Percentiles rank a stretch among this genome's conserved stretches.
These are phyloP conservation scores for Dentipellis sp. DNA, from an alignment of 768 basidiomycete genomes.

Conservation along the genomic window DNA sequence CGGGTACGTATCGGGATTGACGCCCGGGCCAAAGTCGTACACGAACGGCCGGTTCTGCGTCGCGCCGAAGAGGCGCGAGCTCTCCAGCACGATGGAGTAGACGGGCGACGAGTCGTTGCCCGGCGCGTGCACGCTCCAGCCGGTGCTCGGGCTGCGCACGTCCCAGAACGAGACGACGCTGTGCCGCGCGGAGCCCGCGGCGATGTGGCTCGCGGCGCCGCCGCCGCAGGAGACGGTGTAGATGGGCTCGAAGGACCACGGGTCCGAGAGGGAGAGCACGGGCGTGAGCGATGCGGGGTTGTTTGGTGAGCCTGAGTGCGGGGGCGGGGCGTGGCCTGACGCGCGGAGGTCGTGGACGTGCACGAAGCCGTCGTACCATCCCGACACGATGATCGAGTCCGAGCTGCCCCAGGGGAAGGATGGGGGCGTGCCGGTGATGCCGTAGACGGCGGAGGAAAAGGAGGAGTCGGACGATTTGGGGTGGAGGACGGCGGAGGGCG, in stretches of 20 bases:
- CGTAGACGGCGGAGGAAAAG: constrained; percentile 57
- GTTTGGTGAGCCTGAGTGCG: neutral
- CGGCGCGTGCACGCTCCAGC: constrained; percentile 77
- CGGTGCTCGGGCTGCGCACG: constrained; percentile 45
- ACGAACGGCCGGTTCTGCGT: constrained; percentile 73
- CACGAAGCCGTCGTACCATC: constrained; percentile 76
- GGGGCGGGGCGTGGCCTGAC: constrained; percentile 14
- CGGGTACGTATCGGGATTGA: constrained; percentile 47
- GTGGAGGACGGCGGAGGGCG: constrained; percentile 40
- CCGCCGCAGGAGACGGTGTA: constrained; percentile 73
- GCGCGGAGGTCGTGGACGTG: constrained; percentile 70
- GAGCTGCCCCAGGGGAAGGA: constrained; percentile 63
- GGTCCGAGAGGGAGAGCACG: constrained; percentile 53
- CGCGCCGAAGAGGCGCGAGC: constrained; percentile 69
- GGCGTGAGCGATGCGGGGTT: constrained; percentile 37
- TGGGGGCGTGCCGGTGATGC: constrained; percentile 49
- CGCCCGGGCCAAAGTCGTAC: constrained; percentile 68
- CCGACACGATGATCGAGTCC: constrained; percentile 63
- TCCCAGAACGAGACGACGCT: constrained; percentile 81
- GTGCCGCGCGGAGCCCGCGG: constrained; percentile 71
- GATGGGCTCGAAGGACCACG: constrained; percentile 62
- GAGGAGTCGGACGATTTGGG: constrained; percentile 15
- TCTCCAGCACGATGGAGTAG: constrained; percentile 65
- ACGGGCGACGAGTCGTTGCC: constrained; percentile 75
- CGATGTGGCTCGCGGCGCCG: constrained; percentile 53